These are phyloP conservation scores for Psilocybe azurescens DNA, from an alignment of 768 basidiomycete species.

Conservation along the genomic window DNA sequence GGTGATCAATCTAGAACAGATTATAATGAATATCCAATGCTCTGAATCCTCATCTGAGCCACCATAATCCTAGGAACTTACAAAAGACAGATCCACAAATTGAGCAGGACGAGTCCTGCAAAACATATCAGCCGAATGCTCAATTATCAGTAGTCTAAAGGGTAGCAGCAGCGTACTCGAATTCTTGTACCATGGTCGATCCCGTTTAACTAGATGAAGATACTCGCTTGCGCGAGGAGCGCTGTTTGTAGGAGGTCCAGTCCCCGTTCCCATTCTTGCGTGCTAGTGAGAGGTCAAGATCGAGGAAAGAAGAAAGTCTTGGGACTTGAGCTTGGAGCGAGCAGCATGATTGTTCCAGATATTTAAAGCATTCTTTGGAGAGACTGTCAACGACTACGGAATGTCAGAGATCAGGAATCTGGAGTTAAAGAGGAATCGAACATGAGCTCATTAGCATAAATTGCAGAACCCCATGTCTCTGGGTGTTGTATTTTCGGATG, in stretches of 20 bases:
- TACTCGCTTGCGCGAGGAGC: not conserved
- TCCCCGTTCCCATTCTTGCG: not conserved
- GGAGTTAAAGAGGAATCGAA: not conserved
- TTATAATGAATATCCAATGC: not conserved
- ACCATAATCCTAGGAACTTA: not conserved
- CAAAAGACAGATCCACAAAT: conserved; percentile 28
- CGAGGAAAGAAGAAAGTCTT: not conserved
- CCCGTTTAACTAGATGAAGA: not conserved
- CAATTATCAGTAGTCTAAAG: not conserved
- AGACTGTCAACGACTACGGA: not conserved
- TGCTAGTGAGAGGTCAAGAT: not conserved
- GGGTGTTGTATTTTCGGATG: not conserved
- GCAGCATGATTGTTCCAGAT: not conserved
- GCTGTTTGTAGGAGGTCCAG: not conserved
- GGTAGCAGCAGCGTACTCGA: not conserved
- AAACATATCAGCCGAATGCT: not conserved
- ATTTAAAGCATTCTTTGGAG: not conserved
- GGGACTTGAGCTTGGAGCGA: not conserved
- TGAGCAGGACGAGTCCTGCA: conserved; percentile 35
- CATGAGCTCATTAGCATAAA: not conserved
- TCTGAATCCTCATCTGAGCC: no score
- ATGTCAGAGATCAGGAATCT: not conserved
- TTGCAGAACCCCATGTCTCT: not conserved
- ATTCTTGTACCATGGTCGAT: not conserved
- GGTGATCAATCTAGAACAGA: conserved; percentile 25